Evolutionary conservation across 139 green algal species (phyloP).

Genomic region (Chlamydomonas schloesseri): DNA sequence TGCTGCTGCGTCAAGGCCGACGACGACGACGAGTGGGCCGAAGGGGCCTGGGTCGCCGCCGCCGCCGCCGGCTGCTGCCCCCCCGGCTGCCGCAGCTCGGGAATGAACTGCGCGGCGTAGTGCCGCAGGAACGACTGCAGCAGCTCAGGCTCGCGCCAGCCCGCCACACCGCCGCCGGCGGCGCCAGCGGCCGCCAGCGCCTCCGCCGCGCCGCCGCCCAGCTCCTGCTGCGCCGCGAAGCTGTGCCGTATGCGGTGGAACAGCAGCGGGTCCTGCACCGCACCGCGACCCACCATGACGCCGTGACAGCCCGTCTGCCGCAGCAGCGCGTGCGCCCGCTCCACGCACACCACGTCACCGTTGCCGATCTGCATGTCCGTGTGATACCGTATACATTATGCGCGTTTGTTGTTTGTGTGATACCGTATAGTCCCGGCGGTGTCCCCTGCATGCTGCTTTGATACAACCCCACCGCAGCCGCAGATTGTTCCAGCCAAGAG

Average conservation of each 20-base stretch:
- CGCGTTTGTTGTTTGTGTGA: too few species aligned
- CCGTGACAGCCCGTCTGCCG: constrained; percentile 65
- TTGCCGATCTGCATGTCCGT: constrained; percentile 71
- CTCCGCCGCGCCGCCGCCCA: too few species aligned
- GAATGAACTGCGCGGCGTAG: constrained; percentile 16
- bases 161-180: not conserved
- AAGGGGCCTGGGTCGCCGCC: too few species aligned
- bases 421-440: too few species aligned
- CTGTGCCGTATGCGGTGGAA: constrained; percentile 62
- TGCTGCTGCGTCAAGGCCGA: too few species aligned
- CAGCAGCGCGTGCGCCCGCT: constrained; percentile 56
- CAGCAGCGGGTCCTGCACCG: constrained; percentile 71
- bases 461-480: too few species aligned
- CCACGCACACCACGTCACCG: constrained; percentile 71
- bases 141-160: constrained; percentile 4
- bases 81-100: not conserved
- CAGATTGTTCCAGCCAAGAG: too few species aligned
- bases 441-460: too few species aligned
- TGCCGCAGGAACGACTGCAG: constrained; percentile 10
- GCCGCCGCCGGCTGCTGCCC: not conserved
- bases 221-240: constrained; percentile 13
- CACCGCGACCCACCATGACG: constrained; percentile 75
- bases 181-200: too few species aligned
- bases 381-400: too few species aligned
- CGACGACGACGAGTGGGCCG: too few species aligned